phyloP scores from a whole-genome alignment of 2,329 filamentous ascomycete genomes.

The Hymenoscyphus repandus region DNA sequence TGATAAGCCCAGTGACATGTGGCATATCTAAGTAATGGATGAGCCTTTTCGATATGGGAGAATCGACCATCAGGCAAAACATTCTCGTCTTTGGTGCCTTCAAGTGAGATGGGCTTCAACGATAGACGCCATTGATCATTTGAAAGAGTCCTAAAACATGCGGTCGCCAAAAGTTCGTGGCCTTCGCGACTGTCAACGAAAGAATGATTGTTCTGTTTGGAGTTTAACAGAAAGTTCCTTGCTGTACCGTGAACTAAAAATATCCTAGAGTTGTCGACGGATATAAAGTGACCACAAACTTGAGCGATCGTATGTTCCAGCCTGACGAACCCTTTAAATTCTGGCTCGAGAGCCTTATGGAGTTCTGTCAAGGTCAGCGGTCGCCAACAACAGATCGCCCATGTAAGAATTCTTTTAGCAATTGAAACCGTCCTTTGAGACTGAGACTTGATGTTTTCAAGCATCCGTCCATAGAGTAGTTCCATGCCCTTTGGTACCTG shows the following conservation, averaged over 20 bases:
- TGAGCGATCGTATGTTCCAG: constrained; percentile 22
- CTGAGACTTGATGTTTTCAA: background rate
- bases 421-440: constrained; percentile 18
- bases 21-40: constrained; percentile 25
- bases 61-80: too few relatives aligned
- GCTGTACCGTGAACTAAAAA: constrained; percentile 36
- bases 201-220: constrained; percentile 15
- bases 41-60: background rate
- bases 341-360: constrained; percentile 26
- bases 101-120: constrained; percentile 1
- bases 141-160: constrained; percentile 25
- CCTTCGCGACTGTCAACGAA: constrained; percentile 16
- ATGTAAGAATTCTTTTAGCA: constrained; percentile 22
- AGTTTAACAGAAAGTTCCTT: constrained; percentile 12
- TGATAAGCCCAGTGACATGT: constrained; percentile 26
- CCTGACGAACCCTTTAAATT: constrained; percentile 24
- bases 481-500: constrained; percentile 28
- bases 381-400: constrained; percentile 24
- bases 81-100: constrained; percentile 1
- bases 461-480: constrained; percentile 24
- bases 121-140: constrained; percentile 19
- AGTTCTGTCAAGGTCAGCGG: constrained; percentile 27
- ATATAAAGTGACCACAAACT: constrained; percentile 31
- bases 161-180: constrained; percentile 25
- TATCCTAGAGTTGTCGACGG: constrained; percentile 21